A percentile compares a stretch with the other conserved stretches of the same genome.
Evolutionary conservation across 2,329 filamentous ascomycete species (phyloP).

Genomic region (Polychaeton citri): DNA sequence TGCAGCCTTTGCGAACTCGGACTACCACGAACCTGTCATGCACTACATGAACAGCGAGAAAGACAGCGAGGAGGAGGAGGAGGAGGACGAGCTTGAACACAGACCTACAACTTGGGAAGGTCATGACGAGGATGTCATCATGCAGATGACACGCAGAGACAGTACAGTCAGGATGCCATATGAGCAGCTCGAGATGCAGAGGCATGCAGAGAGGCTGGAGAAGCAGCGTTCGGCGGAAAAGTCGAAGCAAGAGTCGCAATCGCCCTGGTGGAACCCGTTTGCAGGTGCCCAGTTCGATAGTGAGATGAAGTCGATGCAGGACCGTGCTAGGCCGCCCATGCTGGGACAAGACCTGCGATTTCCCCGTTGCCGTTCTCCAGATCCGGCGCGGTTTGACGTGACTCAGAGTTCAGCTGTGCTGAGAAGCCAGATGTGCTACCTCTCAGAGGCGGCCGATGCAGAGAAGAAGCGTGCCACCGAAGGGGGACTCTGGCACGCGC

Average conservation of each 20-base stretch:
- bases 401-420: constrained; percentile 47
- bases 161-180: constrained; percentile 53
- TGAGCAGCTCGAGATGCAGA: constrained; percentile 70
- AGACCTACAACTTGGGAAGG: constrained; percentile 25
- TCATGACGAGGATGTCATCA: constrained; percentile 25
- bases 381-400: constrained; percentile 71
- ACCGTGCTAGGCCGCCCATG: constrained; percentile 65
- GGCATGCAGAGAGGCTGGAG: constrained; percentile 55
- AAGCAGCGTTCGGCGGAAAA: constrained; percentile 32
- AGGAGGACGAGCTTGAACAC: constrained; percentile 19
- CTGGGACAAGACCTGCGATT: constrained; percentile 70
- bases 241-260: constrained; percentile 12
- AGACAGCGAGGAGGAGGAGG: constrained; percentile 37
- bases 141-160: constrained; percentile 34
- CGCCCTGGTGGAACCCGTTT: constrained; percentile 26
- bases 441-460: constrained; percentile 36
- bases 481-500: constrained; percentile 45
- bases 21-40: constrained; percentile 55
- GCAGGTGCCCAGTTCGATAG: constrained; percentile 22
- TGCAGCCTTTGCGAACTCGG: constrained; percentile 60
- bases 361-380: constrained; percentile 68
- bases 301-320: constrained; percentile 42
- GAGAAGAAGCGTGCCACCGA: constrained; percentile 29
- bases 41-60: constrained; percentile 58
- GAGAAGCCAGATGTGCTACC: constrained; percentile 35